Evolutionary conservation across 768 basidiomycete species (phyloP).

Genomic region (Suillus cothurnatus): DNA sequence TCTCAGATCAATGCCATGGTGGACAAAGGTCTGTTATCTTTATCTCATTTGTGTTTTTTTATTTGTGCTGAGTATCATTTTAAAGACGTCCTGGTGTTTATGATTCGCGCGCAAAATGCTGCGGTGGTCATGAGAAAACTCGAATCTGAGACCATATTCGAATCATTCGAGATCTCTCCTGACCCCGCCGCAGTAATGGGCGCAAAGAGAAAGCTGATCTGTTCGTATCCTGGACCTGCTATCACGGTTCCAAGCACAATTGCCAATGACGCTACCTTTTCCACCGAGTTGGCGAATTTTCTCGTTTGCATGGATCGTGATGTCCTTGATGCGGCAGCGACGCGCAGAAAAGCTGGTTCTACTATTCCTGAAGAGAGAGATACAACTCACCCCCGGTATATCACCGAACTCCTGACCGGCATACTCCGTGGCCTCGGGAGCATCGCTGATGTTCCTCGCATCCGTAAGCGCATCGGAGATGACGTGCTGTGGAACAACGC

Average conservation of each 20-base stretch:
- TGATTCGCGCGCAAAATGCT: slow-evolving; percentile 50
- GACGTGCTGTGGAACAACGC: slow-evolving; percentile 48
- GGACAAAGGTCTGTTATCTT: slow-evolving; percentile 14
- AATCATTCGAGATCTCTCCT: slow-evolving; percentile 50
- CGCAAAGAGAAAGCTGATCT: slow-evolving; percentile 43
- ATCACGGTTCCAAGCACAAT: slow-evolving; percentile 35
- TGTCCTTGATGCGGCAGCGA: slow-evolving; percentile 30
- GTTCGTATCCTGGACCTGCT: slow-evolving; percentile 49
- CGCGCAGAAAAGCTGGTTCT: slow-evolving; percentile 39
- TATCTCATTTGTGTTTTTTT: neutral
- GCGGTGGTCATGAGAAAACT: slow-evolving; percentile 43
- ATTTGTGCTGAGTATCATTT: slow-evolving; percentile 1
- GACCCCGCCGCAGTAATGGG: slow-evolving; percentile 37
- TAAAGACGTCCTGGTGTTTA: slow-evolving; percentile 40
- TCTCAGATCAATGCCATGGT: slow-evolving; percentile 24
- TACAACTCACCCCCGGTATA: slow-evolving; percentile 46
- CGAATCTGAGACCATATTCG: slow-evolving; percentile 35
- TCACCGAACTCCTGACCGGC: slow-evolving; percentile 49
- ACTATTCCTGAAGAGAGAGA: slow-evolving; percentile 27
- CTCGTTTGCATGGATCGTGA: slow-evolving; percentile 39
- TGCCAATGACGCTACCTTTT: slow-evolving; percentile 34
- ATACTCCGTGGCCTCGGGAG: slow-evolving; percentile 42
- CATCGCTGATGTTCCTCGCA: slow-evolving; percentile 30
- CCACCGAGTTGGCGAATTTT: slow-evolving; percentile 39
- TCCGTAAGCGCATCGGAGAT: slow-evolving; percentile 49